phyloP scores from a whole-genome alignment of 768 basidiomycete species.

The Cyclocybe aegerita region DNA sequence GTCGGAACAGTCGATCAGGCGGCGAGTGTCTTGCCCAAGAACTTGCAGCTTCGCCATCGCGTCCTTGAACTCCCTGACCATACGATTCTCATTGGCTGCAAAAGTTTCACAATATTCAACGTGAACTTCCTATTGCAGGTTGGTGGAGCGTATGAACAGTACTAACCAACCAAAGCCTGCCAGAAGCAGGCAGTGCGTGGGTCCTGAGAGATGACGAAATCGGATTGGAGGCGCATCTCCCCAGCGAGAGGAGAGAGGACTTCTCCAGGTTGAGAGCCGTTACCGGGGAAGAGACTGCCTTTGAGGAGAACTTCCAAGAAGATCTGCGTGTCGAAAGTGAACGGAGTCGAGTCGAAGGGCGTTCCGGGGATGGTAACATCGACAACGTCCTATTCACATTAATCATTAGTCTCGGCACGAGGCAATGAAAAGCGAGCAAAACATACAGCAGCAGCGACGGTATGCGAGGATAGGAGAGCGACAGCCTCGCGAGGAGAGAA shows the following conservation, averaged over 20 bases:
- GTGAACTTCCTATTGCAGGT: not conserved
- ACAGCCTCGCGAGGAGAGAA: slow-evolving; percentile 25
- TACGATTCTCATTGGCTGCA: slow-evolving; percentile 22
- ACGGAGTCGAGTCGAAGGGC: slow-evolving; percentile 32
- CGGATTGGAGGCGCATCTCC: slow-evolving; percentile 24
- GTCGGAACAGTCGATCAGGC: slow-evolving; percentile 37
- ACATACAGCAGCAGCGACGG: slow-evolving; percentile 24
- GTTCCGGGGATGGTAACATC: slow-evolving; percentile 25
- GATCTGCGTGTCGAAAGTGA: slow-evolving; percentile 32
- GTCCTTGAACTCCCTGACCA: slow-evolving; percentile 24
- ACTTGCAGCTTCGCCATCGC: slow-evolving; percentile 35
- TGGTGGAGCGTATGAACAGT: not conserved
- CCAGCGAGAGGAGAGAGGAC: slow-evolving; percentile 20
- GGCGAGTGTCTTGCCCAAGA: slow-evolving; percentile 25
- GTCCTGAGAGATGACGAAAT: slow-evolving; percentile 22
- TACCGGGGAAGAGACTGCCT: slow-evolving; percentile 18
- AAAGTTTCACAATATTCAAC: not conserved
- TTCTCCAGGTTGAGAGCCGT: slow-evolving; percentile 19
- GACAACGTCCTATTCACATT: slow-evolving; percentile 16
- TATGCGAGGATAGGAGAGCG: slow-evolving; percentile 27
- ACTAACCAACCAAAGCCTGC: slow-evolving; percentile 19
- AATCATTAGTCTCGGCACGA: not conserved
- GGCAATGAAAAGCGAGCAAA: not conserved
- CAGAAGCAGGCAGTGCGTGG: slow-evolving; percentile 24
- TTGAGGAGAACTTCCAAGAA: slow-evolving; percentile 35